phyloP scores from a whole-genome alignment of 176 grass and related monocot genomes.

The Poa annua region DNA sequence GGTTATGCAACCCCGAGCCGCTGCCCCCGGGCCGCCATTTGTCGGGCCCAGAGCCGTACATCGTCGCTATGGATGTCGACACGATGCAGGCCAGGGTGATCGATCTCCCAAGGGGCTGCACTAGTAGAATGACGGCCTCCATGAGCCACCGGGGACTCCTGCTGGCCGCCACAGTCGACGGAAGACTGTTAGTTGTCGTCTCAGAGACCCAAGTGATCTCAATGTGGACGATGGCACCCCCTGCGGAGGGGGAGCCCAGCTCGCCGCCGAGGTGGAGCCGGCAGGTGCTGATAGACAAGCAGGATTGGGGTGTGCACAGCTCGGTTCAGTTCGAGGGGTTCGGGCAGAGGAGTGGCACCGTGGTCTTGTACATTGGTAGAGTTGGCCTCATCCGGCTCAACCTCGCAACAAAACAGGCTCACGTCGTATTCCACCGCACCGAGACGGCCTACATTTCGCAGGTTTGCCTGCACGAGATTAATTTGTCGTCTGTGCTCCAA shows the following conservation, averaged over 20 bases:
- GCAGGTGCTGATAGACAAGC: constrained; percentile 28
- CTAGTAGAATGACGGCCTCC: background rate
- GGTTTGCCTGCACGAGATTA: constrained; percentile 23
- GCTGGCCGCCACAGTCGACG: background rate
- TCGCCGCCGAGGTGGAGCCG: background rate
- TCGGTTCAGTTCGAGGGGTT: constrained; percentile 24
- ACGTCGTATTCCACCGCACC: background rate
- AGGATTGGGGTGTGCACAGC: constrained; percentile 28
- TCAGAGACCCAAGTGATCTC: background rate
- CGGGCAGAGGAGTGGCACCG: constrained; percentile 10
- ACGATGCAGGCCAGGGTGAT: background rate
- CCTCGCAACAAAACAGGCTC: constrained; percentile 1
- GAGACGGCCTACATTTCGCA: background rate
- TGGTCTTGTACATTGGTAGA: background rate
- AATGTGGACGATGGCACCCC: constrained; percentile 1
- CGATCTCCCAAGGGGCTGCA: background rate
- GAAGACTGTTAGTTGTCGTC: constrained; percentile 8
- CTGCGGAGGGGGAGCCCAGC: background rate
- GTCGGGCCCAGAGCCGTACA: constrained; percentile 5
- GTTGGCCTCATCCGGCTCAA: constrained; percentile 26
- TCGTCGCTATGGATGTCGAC: background rate
- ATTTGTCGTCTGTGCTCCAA: constrained; percentile 15
- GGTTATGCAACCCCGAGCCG: constrained; percentile 14
- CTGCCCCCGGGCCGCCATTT: background rate
- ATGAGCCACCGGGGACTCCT: constrained; percentile 11